A percentile compares a stretch with the other conserved stretches of the same genome.
Conservation (phyloP, 495 filamentous ascomycete genomes). For the Hyaloscypha finlandica region DNA sequence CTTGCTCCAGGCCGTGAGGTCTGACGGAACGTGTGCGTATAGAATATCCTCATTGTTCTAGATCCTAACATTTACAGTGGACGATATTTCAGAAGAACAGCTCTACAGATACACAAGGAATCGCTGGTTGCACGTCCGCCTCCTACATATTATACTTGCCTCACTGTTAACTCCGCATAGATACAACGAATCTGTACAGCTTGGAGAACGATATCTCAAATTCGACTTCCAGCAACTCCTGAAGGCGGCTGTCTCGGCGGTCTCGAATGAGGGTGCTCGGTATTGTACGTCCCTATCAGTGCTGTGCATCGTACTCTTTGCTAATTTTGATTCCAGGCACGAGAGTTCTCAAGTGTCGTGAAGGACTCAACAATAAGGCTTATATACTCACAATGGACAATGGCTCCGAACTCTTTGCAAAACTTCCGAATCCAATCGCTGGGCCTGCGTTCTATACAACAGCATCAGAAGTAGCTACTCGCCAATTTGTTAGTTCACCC, state of each 20-base stretch:
- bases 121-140: conserved; percentile 40
- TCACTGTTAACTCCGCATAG: conserved; percentile 30
- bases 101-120: conserved; percentile 40
- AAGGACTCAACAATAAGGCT: conserved; percentile 41
- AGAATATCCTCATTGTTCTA: too few species aligned
- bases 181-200: conserved; percentile 39
- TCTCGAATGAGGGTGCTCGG: conserved; percentile 33
- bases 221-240: conserved; percentile 42
- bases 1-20: too few species aligned
- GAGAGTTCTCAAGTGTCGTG: conserved; percentile 37
- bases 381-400: conserved; percentile 46
- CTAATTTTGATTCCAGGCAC: conserved; percentile 32
- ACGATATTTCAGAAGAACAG: neutral
- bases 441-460: conserved; percentile 28
- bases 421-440: conserved; percentile 30
- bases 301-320: conserved; percentile 9
- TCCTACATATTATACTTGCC: conserved; percentile 11
- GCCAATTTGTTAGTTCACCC: conserved; percentile 36
- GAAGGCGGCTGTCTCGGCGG: conserved; percentile 34
- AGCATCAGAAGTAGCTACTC: conserved; percentile 40
- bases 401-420: conserved; percentile 41
- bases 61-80: too few species aligned
- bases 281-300: conserved; percentile 36
- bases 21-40: too few species aligned
- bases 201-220: conserved; percentile 40